Evolutionary conservation across 2,329 filamentous ascomycete genomes (phyloP), one percentile per base, ranked within the genome.

Genomic region (Pseudogymnoascus sp.): DNA sequence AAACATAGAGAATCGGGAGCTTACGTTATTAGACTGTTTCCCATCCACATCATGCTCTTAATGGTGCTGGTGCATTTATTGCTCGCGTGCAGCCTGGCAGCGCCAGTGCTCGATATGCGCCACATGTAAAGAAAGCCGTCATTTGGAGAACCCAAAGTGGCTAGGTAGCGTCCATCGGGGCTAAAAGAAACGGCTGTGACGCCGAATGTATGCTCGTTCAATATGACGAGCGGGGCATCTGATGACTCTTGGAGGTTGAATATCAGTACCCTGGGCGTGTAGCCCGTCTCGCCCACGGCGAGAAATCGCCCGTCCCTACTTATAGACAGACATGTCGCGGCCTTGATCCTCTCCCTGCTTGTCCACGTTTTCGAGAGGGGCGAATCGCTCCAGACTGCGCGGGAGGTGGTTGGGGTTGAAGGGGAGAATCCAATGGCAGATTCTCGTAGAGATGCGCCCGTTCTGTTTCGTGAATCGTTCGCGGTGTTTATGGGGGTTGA

Each of bases 51-150:
- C 85, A 99, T 96, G 62, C 88, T 87, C 67, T 87, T 88, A 70
- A 97, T 84, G 66, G 86, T 86, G 16, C 90, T 92, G 6, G 93
- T 97, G 76, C 95, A 97, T 73, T 95, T 91, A 75, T 97, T 97
- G 80, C 83, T 96, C 73, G 81, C 93, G 83, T 87, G 82, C 35
- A 97, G 79, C 69, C 82, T 91, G 1, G 92, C 88, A 19, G 88
- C 83, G 16, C 93, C 93, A 8, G 86, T 95, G 59, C 86, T 88
- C n/a, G 88, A 78, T 68, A 97, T 84, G 68, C 82, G 86, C 93
- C 93, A 97, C 29, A 97, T 82, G 73, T 93, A 96, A 19, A 99
- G 80, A 72, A 96, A 97, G 0, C 93, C 93, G 75, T 99, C 95
- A 73, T 97, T 97, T 63, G 89, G 84, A 16, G 89, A 85, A 29